Evolutionary conservation across 2,329 filamentous ascomycete species (phyloP).

Genomic region (Fusarium praegraminearum): DNA sequence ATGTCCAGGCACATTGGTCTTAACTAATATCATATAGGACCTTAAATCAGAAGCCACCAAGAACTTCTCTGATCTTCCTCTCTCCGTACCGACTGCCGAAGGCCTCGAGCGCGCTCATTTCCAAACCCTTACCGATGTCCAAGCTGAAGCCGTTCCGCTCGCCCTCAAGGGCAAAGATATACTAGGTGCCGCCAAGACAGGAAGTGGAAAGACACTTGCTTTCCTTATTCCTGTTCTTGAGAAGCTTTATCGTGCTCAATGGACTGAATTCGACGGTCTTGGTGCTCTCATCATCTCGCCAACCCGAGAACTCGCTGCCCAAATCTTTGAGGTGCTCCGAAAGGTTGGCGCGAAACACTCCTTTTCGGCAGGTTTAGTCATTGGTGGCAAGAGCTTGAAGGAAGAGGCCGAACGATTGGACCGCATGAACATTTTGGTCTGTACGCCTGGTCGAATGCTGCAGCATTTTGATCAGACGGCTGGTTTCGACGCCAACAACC

Average conservation of each 20-base stretch:
- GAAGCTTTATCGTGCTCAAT: conserved; percentile 88
- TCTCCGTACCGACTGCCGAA: conserved; percentile 81
- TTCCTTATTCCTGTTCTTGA: conserved; percentile 94
- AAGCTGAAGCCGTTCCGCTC: conserved; percentile 87
- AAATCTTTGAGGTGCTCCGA: conserved; percentile 94
- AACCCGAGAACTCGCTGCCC: conserved; percentile 93
- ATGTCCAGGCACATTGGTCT: neutral
- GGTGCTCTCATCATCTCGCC: conserved; percentile 94
- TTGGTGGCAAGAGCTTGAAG: conserved; percentile 90
- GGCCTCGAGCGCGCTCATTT: conserved; percentile 91
- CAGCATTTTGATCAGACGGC: conserved; percentile 97
- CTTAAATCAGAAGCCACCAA: conserved; percentile 69
- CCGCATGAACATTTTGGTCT: conserved; percentile 97
- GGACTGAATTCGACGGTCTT: conserved; percentile 90
- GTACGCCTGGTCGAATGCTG: conserved; percentile 92
- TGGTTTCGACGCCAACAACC: conserved; percentile 86
- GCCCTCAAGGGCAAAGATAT: conserved; percentile 89
- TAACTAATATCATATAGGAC: conserved; percentile 60
- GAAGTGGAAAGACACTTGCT: conserved; percentile 93
- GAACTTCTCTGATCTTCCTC: conserved; percentile 84
- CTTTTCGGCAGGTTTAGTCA: conserved; percentile 93
- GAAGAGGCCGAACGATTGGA: conserved; percentile 87
- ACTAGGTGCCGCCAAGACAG: conserved; percentile 93
- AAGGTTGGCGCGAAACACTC: conserved; percentile 90
- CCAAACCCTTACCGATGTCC: conserved; percentile 90